Conservation (phyloP, 257 asterid genomes). For the Nicotiana noctiflora region DNA sequence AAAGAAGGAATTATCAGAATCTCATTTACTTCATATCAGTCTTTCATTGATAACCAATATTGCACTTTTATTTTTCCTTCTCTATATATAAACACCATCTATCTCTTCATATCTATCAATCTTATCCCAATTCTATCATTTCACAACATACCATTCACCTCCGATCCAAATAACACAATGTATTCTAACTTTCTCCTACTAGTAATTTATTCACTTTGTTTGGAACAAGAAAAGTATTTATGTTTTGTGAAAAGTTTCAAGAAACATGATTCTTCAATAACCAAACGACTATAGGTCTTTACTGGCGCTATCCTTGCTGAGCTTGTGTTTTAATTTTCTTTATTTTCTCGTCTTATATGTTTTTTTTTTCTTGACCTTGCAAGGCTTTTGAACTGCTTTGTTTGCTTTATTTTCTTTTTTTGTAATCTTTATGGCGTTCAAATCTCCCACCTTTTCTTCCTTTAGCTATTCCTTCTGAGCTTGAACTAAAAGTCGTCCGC, state of each 20-base stretch:
- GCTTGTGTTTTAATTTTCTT: not conserved
- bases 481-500: not conserved
- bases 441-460: slow-evolving; percentile 14
- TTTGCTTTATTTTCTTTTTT: fast-evolving
- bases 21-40: not conserved
- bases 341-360: fast-evolving
- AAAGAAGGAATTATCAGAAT: not conserved
- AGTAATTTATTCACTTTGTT: no score
- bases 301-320: slow-evolving; percentile 21
- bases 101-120: slow-evolving; percentile 14
- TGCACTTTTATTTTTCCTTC: not conserved
- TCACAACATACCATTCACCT: not conserved
- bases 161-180: not conserved
- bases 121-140: slow-evolving; percentile 8
- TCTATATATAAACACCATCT: slow-evolving; percentile 24
- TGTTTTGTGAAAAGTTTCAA: not conserved
- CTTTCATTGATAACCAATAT: not conserved
- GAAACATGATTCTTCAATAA: not conserved
- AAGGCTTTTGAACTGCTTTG: slow-evolving; percentile 11
- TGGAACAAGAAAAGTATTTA: not conserved
- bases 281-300: fast-evolving
- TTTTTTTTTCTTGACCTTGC: slow-evolving; percentile 33
- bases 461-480: slow-evolving; percentile 34
- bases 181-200: not conserved
- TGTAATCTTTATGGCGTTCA: not conserved